These are phyloP conservation scores for Cajanus cajan DNA, from an alignment of 306 rosid species.

Conservation along the genomic window DNA sequence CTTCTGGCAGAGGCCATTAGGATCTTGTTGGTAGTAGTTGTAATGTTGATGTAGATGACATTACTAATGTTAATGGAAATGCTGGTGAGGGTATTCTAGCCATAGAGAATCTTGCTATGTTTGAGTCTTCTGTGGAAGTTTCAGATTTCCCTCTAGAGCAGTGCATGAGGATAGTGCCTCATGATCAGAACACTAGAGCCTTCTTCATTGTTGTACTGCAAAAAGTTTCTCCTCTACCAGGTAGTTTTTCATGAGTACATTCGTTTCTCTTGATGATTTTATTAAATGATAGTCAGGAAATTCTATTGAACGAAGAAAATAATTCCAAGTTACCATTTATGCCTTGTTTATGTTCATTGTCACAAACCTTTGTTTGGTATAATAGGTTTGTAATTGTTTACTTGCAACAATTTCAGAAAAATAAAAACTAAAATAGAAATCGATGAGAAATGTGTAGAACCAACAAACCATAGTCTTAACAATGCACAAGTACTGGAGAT, in stretches of 20 bases:
- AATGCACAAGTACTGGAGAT: slow-evolving; percentile 35
- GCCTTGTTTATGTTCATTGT: not conserved
- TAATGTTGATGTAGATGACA: slow-evolving; percentile 39
- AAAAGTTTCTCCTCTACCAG: slow-evolving; percentile 78
- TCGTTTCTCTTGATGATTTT: not conserved
- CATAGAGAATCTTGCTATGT: slow-evolving; percentile 32
- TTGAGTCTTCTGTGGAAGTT: slow-evolving; percentile 55
- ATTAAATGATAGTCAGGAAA: not conserved
- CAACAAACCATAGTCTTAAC: slow-evolving; percentile 40
- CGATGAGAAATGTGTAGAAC: slow-evolving; percentile 24
- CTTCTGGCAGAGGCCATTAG: slow-evolving; percentile 62
- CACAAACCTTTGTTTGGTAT: slow-evolving; percentile 18
- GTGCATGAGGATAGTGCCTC: slow-evolving; percentile 90
- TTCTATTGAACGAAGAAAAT: not conserved
- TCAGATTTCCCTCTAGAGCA: slow-evolving; percentile 75
- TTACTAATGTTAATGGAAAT: slow-evolving; percentile 39
- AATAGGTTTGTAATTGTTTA: slow-evolving; percentile 21
- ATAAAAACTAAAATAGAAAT: slow-evolving; percentile 36
- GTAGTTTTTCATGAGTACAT: slow-evolving; percentile 40
- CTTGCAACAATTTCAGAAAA: slow-evolving; percentile 50
- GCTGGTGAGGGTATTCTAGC: slow-evolving; percentile 44
- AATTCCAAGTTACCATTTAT: slow-evolving; percentile 1
- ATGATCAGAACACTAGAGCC: slow-evolving; percentile 97
- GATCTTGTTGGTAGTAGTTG: slow-evolving; percentile 33
- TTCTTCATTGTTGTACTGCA: slow-evolving; percentile 89